A percentile compares a stretch with the other conserved stretches of the same genome.
These are phyloP conservation scores for Austroboletus niveus DNA, from an alignment of 1,284 basidiomycete genomes.

Conservation along the genomic window DNA sequence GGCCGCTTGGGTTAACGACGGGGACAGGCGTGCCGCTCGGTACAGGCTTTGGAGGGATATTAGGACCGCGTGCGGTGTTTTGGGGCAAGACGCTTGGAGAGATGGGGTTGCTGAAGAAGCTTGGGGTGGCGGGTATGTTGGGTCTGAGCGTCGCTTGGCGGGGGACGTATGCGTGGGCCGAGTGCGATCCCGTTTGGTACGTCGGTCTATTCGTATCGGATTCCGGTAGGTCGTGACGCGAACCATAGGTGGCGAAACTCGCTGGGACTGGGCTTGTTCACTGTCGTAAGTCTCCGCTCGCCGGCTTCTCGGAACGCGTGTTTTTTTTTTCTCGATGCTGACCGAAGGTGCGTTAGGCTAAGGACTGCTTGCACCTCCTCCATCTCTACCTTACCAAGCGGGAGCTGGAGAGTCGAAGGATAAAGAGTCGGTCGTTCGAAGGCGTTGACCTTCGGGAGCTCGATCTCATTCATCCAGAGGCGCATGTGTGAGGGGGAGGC, in stretches of 20 bases:
- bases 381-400: constrained; percentile 67
- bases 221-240: background rate
- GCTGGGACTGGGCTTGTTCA: constrained; percentile 65
- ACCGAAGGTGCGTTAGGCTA: constrained; percentile 40
- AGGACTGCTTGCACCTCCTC: constrained; percentile 62
- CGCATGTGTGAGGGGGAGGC: constrained; percentile 1
- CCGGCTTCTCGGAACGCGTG: background rate
- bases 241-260: constrained; percentile 66
- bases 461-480: constrained; percentile 51
- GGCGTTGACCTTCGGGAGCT: constrained; percentile 63
- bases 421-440: constrained; percentile 67
- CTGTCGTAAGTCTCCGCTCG: constrained; percentile 46
- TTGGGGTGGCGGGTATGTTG: constrained; percentile 37
- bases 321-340: background rate
- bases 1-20: constrained; percentile 13
- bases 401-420: constrained; percentile 61
- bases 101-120: constrained; percentile 23
- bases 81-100: constrained; percentile 18
- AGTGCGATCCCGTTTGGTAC: constrained; percentile 72
- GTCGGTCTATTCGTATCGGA: constrained; percentile 9
- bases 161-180: constrained; percentile 58
- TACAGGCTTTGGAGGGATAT: background rate
- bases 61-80: constrained; percentile 17
- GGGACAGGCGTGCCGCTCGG: constrained; percentile 6
- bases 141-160: constrained; percentile 49